Evolutionary conservation across 164 flowering plant species (phyloP).

Genomic region (Piper longum): DNA sequence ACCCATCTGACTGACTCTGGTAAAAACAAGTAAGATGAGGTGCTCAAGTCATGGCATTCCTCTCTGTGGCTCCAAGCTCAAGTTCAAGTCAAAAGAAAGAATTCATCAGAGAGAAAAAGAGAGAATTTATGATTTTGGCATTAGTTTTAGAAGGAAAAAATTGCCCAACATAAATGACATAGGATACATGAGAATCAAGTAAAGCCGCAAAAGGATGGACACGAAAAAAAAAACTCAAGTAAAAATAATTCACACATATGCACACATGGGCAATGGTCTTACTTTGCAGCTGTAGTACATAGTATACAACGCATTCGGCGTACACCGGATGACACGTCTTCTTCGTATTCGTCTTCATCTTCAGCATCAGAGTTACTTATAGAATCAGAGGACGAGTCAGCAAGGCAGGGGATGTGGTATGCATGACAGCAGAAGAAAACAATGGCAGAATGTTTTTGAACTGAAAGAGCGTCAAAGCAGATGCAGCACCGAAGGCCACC

Average conservation of each 20-base stretch:
- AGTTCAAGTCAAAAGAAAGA: neutral
- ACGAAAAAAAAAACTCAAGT: neutral
- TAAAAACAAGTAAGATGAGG: neutral
- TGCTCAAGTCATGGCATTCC: neutral
- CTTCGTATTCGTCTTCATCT: constrained; percentile 29
- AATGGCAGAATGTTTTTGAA: constrained; percentile 40
- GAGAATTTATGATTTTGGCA: neutral
- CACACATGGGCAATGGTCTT: neutral
- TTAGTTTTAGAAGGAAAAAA: neutral
- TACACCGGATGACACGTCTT: constrained; percentile 19
- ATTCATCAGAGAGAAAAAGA: no score
- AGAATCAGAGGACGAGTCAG: constrained; percentile 39
- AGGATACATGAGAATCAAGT: neutral
- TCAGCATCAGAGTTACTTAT: constrained; percentile 21
- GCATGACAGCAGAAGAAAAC: constrained; percentile 94
- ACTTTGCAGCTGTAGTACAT: constrained; percentile 80
- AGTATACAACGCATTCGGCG: constrained; percentile 67
- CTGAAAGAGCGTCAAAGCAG: constrained; percentile 80
- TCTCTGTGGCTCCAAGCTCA: neutral
- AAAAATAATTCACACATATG: neutral
- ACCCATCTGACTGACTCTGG: constrained; percentile 14
- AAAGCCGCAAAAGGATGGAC: neutral
- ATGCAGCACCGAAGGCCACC: constrained; percentile 87
- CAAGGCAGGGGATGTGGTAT: constrained; percentile 66
- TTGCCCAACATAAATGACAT: neutral